Base-by-base conservation (phyloP, 257 asterid genomes). In the Petunia axillaris region DNA sequence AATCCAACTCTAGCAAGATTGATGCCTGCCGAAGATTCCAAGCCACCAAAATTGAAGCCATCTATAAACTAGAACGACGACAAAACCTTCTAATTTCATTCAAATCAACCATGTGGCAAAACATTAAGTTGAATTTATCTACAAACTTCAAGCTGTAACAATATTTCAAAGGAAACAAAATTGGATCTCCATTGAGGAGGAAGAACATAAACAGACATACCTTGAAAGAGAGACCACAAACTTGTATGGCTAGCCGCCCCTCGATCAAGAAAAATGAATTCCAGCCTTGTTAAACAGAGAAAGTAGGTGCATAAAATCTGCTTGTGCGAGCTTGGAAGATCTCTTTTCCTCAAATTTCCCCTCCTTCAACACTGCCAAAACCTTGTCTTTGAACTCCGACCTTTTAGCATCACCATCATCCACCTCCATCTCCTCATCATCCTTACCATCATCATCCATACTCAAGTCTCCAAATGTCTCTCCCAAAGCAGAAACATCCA, bases 301-400 rank as follows among this genome's bases (percentile, higher is more conserved):
- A 78, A 95, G 93, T 41, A 95, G 87, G 82, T 89, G 94, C 94
- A 93, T 92, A 76, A 93, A 95, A 85, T 95, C 98, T 13, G 88
- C 90, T 64, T 93, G 99, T 10, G 93, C 8, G 41, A 93, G 97
- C 83, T 92, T 93, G 13, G 96, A 92, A 58, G 99, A 82, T 76
- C 99, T 89, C 78, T 87, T 92, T 1, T 91, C 96, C 81, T 89
- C 97, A 87, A 85, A 93, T 11, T 89, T 87, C 15, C 98, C 99
- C 54, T 79, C 80, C 81, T 87, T 92, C 84, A 94, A 85, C 48
- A 93, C 97, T 46, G 84, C 81, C 88, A 93, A 6, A 80, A 96
- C 87, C 83, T 83, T 94, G 5, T 89, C 88, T 64, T 96, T 94
- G 25, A 93, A 94, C 14, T 86, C 99, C n/a, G 88, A 80, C 48